A percentile compares a stretch with the other conserved stretches of the same genome.
phyloP scores from a whole-genome alignment of 2,329 filamentous ascomycete species.

The Fusarium oligoseptatum region DNA sequence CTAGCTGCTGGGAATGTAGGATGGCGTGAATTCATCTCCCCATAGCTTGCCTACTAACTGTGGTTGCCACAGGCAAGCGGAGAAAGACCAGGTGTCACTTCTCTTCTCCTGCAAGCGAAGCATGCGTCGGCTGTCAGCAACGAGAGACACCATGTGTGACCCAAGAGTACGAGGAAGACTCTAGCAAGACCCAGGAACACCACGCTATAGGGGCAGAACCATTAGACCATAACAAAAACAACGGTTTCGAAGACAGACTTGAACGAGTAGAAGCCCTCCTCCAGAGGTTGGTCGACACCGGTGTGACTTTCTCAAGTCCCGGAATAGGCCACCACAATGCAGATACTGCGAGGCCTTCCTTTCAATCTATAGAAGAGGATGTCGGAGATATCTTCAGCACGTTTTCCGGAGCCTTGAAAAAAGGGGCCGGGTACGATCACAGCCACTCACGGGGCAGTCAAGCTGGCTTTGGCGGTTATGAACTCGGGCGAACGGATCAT shows the following conservation, averaged over 20 bases:
- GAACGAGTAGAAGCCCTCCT: background rate
- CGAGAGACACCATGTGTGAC: background rate
- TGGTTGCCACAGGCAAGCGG: background rate
- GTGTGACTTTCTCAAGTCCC: background rate
- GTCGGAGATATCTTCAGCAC: background rate
- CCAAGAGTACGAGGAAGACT: background rate
- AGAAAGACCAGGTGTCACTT: background rate
- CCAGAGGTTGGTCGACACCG: background rate
- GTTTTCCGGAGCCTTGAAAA: background rate
- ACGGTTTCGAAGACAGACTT: background rate
- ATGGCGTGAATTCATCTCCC: background rate
- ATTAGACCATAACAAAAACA: background rate
- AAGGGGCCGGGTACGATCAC: background rate
- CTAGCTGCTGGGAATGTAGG: background rate
- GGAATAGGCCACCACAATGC: background rate
- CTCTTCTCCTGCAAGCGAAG: background rate
- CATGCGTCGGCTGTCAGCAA: background rate
- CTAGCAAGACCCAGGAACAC: background rate
- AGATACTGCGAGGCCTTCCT: background rate
- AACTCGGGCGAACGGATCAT: background rate
- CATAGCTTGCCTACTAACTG: background rate
- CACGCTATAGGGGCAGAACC: background rate
- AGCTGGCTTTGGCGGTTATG: background rate
- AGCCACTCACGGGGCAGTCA: background rate
- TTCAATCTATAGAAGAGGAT: background rate